Evolutionary conservation across 352 stramenopile species (phyloP).

Genomic region (Plasmopara halstedii): DNA sequence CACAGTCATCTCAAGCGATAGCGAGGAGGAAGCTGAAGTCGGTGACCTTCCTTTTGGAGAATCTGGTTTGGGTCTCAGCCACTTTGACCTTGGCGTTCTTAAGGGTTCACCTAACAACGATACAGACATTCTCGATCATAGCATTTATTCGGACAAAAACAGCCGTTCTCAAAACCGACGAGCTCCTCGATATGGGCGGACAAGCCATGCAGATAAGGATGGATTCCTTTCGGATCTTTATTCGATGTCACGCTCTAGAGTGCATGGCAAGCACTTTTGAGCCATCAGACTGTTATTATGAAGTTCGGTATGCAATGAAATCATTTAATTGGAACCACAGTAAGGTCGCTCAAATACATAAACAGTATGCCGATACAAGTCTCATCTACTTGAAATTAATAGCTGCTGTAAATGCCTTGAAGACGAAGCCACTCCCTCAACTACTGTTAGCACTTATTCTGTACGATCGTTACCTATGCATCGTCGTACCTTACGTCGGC

Average conservation of each 20-base stretch:
- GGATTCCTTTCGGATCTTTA: conserved; percentile 38
- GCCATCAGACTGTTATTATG: too few species aligned
- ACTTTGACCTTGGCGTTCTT: conserved; percentile 29
- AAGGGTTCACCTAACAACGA: conserved; percentile 13
- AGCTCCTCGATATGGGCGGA: conserved; percentile 24
- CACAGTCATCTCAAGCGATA: conserved; percentile 23
- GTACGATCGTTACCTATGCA: too few species aligned
- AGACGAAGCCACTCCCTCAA: too few species aligned
- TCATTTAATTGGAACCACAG: too few species aligned
- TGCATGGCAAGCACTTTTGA: conserved; percentile 26
- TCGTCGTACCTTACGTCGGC: too few species aligned
- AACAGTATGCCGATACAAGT: too few species aligned
- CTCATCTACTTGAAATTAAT: too few species aligned
- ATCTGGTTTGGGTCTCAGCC: conserved; percentile 27
- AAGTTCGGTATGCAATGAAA: background rate
- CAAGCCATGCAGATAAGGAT: conserved; percentile 31
- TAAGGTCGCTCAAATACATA: too few species aligned
- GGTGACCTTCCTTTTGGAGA: conserved; percentile 5
- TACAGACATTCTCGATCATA: conserved; percentile 17
- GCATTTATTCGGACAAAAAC: conserved; percentile 21
- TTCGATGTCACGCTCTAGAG: conserved; percentile 25
- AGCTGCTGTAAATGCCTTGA: too few species aligned
- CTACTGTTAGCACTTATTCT: too few species aligned
- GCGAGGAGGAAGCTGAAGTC: conserved; percentile 19
- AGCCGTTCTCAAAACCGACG: conserved; percentile 9